Conservation (phyloP, 176 grass and related monocot genomes). For the Zoysia pacifica region DNA sequence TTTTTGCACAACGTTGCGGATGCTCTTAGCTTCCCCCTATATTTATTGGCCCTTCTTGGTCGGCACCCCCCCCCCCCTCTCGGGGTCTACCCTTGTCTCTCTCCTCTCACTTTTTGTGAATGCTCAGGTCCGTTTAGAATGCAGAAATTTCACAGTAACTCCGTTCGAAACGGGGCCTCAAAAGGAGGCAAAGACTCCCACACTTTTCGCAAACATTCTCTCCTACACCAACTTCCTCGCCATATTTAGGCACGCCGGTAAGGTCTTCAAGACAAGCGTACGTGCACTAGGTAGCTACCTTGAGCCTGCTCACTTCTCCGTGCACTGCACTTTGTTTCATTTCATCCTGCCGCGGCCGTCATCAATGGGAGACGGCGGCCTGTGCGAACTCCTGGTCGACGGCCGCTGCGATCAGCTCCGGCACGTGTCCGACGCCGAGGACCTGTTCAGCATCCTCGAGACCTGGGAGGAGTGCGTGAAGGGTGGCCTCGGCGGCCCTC, state of each 20-base stretch:
- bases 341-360: no score
- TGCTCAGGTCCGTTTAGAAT: no score
- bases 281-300: no score
- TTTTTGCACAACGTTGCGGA: no score
- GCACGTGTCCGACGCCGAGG: slow-evolving; percentile 9
- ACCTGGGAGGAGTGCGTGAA: slow-evolving; percentile 37
- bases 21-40: no score
- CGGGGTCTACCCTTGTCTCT: no score
- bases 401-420: slow-evolving; percentile 23
- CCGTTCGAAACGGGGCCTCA: no score
- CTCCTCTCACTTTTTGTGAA: no score
- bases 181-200: slow-evolving; percentile 12
- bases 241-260: not conserved
- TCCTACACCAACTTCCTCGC: not conserved
- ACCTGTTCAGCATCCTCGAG: slow-evolving; percentile 51
- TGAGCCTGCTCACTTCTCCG: no score
- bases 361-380: slow-evolving; percentile 45
- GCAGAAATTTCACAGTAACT: no score
- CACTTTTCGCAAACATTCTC: slow-evolving; percentile 37
- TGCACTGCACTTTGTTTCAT: not conserved
- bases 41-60: no score
- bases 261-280: not conserved
- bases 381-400: slow-evolving; percentile 38
- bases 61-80: no score
- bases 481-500: not conserved